Base-by-base conservation (phyloP, 768 basidiomycete species). In the Myochromella boudieri region DNA sequence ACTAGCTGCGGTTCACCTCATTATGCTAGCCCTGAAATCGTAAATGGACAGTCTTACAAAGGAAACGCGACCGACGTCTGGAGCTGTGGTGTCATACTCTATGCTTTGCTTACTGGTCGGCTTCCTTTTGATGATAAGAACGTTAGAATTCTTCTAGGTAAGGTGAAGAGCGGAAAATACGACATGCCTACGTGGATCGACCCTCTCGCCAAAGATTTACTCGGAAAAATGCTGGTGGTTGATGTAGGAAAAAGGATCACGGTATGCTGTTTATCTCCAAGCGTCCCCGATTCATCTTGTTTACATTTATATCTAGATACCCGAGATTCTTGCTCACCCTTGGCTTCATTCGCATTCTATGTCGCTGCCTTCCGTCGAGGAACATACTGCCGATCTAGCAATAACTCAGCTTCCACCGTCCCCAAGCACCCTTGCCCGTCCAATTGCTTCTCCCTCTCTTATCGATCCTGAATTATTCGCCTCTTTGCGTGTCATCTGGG, bases 1-100 rank as follows among this genome's bases (percentile, higher is more conserved):
- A 97, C 95, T 1, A 92, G 89, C 60, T 97, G 95, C 61, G 95
- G 95, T 6, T 91, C 88, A 52, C 95, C 95, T 51, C 95, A 98
- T 66, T 98, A 98, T 53, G 95, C 94, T 4, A 91, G 87, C 59
- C 95, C 95, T 1, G 95, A 98, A 70, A 94, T 98, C 60, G 92
- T 97, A 53, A 86, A 90, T 46, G 94, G 94, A 7, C 75, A 84
- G 67, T 84, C 83, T 59, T 98, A 97, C 64, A 78, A 84, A 64
- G 95, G 95, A 27, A 86, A 84, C 32, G 86, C 90, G 4, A 91
- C 92, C 2, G 95, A 97, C 65, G 91, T 97, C 58, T 97, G 94
- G 94, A 95, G 92, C 56, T 93, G 93, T 51, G 95, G 95, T 18
- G 91, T 97, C 36, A 93, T 95, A 55, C 80, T 97, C 39, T 97